Percentiles rank a stretch among this genome's conserved stretches.
Evolutionary conservation across 164 flowering plant species (phyloP).

Genomic region (Pachysandra terminalis): DNA sequence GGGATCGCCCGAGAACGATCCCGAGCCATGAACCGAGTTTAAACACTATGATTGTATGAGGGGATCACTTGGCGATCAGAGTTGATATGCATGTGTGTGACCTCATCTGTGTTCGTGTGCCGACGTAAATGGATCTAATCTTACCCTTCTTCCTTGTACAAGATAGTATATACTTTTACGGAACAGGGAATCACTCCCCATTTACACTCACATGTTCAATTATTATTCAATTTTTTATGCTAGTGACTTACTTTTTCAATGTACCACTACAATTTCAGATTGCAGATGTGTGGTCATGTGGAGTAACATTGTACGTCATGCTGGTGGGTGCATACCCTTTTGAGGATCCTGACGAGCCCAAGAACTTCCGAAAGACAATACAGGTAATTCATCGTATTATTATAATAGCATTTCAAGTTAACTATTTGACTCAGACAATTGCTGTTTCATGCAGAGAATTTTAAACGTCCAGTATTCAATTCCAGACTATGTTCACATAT

Average conservation of each 20-base stretch:
- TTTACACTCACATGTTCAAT: too few species aligned
- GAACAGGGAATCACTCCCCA: not conserved
- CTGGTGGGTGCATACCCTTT: slow-evolving; percentile 87
- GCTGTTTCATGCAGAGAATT: slow-evolving; percentile 45
- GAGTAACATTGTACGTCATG: slow-evolving; percentile 89
- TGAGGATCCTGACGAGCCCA: slow-evolving; percentile 87
- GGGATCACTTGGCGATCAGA: too few species aligned
- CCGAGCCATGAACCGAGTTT: too few species aligned
- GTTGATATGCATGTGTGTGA: too few species aligned
- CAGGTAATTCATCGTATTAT: slow-evolving; percentile 32
- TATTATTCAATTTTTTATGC: not conserved
- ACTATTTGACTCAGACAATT: not conserved
- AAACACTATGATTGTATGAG: too few species aligned
- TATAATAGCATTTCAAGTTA: not conserved
- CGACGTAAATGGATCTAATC: too few species aligned
- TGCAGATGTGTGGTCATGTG: slow-evolving; percentile 98
- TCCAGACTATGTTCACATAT: slow-evolving; percentile 46
- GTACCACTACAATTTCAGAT: slow-evolving; percentile 37
- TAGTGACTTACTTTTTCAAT: not conserved
- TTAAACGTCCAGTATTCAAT: slow-evolving; percentile 55
- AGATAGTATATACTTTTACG: too few species aligned
- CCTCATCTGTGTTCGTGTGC: too few species aligned
- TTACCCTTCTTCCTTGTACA: too few species aligned
- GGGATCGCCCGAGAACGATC: too few species aligned
- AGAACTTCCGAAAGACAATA: slow-evolving; percentile 77